These are phyloP conservation scores for Lepidium didymum DNA, from an alignment of 345 rosid species.

Conservation along the genomic window DNA sequence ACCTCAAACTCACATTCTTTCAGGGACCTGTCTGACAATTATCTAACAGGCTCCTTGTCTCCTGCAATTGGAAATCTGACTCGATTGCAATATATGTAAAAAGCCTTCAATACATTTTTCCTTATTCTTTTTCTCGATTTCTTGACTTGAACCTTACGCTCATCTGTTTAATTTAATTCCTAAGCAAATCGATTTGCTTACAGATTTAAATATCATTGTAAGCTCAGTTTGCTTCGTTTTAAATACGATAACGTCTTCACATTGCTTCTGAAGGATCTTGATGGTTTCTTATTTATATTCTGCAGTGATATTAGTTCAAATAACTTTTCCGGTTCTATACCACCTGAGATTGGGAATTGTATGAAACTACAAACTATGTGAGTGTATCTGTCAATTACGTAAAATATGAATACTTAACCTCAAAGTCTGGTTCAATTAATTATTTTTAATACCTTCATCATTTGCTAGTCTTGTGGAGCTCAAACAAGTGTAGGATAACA, in stretches of 20 bases:
- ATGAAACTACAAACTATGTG: slow-evolving; percentile 44
- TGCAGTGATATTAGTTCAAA: slow-evolving; percentile 37
- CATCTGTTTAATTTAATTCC: slow-evolving; percentile 23
- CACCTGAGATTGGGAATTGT: slow-evolving; percentile 54
- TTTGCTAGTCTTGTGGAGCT: slow-evolving; percentile 30
- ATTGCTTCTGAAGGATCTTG: no score
- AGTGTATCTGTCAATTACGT: slow-evolving; percentile 25
- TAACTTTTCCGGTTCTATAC: slow-evolving; percentile 65
- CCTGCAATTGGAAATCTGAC: slow-evolving; percentile 24
- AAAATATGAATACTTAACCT: no score
- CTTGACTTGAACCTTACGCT: not conserved
- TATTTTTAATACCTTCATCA: no score
- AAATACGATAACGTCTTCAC: no score
- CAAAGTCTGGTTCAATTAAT: not conserved
- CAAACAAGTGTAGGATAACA: not conserved
- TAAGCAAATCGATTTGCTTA: slow-evolving; percentile 51
- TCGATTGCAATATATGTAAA: slow-evolving; percentile 51
- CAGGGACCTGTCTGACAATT: slow-evolving; percentile 23
- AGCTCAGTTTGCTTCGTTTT: slow-evolving; percentile 13
- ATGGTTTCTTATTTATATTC: not conserved
- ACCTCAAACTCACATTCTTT: not conserved
- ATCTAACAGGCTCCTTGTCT: slow-evolving; percentile 21
- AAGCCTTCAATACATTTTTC: not conserved
- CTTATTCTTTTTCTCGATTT: not conserved
- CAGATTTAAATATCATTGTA: slow-evolving; percentile 41